Percentiles rank a stretch among this genome's conserved stretches.
phyloP scores from a whole-genome alignment of 768 basidiomycete genomes.

The Mycena latifolia region DNA sequence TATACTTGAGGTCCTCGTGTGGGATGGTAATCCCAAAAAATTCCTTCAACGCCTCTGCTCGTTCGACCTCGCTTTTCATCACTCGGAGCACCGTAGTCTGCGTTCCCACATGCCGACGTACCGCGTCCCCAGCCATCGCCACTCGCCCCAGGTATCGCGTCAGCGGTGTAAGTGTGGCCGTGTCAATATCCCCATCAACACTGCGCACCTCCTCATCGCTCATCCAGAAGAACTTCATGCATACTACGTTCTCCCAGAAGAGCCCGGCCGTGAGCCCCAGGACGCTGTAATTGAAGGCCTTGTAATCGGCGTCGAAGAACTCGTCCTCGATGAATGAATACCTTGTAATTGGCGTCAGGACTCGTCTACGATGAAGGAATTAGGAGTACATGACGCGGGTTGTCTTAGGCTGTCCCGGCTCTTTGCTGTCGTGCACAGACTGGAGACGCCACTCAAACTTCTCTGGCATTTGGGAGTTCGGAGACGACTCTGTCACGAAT shows the following conservation, averaged over 20 bases:
- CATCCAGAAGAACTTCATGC: conserved; percentile 32
- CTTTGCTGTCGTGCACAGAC: conserved; percentile 10
- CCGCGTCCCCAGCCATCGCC: conserved; percentile 26
- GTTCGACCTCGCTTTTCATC: conserved; percentile 27
- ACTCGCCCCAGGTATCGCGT: conserved; percentile 32
- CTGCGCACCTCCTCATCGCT: conserved; percentile 28
- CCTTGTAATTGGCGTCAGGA: no score
- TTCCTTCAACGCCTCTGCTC: conserved; percentile 30
- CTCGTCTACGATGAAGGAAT: no score
- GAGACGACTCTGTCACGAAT: conserved; percentile 11
- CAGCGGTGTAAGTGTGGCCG: conserved; percentile 9
- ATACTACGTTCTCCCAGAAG: conserved; percentile 34
- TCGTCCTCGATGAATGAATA: conserved; percentile 43
- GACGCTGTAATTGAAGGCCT: conserved; percentile 25
- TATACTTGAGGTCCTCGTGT: conserved; percentile 21
- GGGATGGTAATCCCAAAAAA: conserved; percentile 27
- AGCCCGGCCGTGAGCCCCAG: conserved; percentile 16
- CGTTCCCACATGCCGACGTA: conserved; percentile 25
- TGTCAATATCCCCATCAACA: conserved; percentile 4
- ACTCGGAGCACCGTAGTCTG: conserved; percentile 20
- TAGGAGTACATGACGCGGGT: conserved; percentile 38
- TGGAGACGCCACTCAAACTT: conserved; percentile 39
- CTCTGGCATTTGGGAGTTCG: conserved; percentile 11
- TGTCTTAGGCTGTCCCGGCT: background rate
- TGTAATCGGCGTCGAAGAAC: conserved; percentile 38